Base-by-base conservation (phyloP, 179 eudicot genomes). In the Drosera spatulata region DNA sequence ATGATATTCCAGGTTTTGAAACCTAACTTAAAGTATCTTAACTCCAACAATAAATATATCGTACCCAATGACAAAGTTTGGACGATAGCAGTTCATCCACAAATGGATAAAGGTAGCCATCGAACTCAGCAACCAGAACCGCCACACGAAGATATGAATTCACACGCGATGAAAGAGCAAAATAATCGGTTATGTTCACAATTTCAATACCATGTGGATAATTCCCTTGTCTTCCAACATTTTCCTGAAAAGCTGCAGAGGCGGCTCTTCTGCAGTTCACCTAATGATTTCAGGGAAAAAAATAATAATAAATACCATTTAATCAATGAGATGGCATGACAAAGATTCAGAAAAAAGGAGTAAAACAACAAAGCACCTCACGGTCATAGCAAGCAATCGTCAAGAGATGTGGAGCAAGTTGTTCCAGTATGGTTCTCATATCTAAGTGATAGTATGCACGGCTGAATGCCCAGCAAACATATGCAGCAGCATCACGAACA, bases 401-500 rank as follows among this genome's bases (percentile, higher is more conserved):
- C 80, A 93, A 56, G 58, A 93, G 93, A 78, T 93, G 97, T 7
- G 95, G 91, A 64, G 97, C 88, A 68, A 93, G 95, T 74, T 81
- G 84, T 63, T 82, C 81, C 69, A 93, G 75, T 68, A 89, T 71
- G 63, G 78, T 73, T 69, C 77, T 75, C 97, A 93, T 93, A 75
- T 93, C 97, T 10, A 69, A 60, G 65, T 86, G 87, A 70, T 63
- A 78, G 76, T 93, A 93, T 66, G 99, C 95, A 69, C 99, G 95
- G 55, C 99, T 95, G 76, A 93, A 93, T 59, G 99, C 99, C 99
- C 99, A 93, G 68, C 99, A 93, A 72, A 93, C 99, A 86, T 93
- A 93, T 59, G 99, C 97, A 62, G 99, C 99, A 65, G 99, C 99
- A 83, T 93, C 99, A 71, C 99, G 97, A 39, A 93, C 96, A 70